These are phyloP conservation scores for Blepharisma undulans DNA, from an alignment of 169 alveolate genomes.

Conservation along the genomic window DNA sequence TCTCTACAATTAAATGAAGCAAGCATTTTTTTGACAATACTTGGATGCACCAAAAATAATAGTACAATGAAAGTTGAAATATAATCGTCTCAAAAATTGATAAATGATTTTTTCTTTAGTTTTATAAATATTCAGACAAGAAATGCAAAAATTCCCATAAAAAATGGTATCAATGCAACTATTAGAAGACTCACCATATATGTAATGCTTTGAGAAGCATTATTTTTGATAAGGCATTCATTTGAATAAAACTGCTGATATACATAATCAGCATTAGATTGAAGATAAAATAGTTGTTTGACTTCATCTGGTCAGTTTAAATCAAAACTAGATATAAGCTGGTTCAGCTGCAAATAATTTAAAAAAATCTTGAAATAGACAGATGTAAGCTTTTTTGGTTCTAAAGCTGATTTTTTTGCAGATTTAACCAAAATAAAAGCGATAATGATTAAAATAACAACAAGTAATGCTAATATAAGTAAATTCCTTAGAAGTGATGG, in stretches of 20 bases:
- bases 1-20: constrained; percentile 48
- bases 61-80: constrained; percentile 23
- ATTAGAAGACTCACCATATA: neutral
- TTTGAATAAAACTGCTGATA: neutral
- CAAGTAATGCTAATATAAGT: neutral
- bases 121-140: neutral
- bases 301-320: constrained; percentile 58
- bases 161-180: neutral
- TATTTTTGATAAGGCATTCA: neutral
- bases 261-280: neutral
- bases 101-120: neutral
- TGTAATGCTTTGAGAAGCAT: neutral
- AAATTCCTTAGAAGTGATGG: constrained; percentile 34
- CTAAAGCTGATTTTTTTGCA: constrained; percentile 44
- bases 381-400: constrained; percentile 19
- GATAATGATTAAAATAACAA: constrained; percentile 26
- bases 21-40: constrained; percentile 31
- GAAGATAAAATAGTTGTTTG: neutral
- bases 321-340: constrained; percentile 49
- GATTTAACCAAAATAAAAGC: constrained; percentile 42
- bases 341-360: constrained; percentile 51
- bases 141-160: neutral
- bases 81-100: no score
- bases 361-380: constrained; percentile 57
- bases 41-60: constrained; percentile 48